These are phyloP conservation scores for Xylaria sp. DNA, from an alignment of 495 filamentous ascomycete species.

Conservation along the genomic window DNA sequence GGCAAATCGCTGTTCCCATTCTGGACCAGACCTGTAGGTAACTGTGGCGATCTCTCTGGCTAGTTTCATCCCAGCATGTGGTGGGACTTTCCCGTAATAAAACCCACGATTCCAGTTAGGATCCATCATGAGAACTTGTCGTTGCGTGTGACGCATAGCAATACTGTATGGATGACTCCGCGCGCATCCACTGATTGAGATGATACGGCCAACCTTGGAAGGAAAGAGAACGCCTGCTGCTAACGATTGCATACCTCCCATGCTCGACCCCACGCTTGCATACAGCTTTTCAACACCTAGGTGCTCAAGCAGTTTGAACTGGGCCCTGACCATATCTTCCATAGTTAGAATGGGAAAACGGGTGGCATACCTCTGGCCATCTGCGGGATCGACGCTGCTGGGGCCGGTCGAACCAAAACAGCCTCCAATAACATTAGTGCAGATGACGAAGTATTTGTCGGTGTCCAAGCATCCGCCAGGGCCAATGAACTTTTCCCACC, in stretches of 20 bases:
- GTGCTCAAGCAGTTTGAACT: conserved; percentile 86
- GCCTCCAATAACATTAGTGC: conserved; percentile 95
- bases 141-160: conserved; percentile 98
- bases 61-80: conserved; percentile 96
- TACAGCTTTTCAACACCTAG: conserved; percentile 82
- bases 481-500: conserved; percentile 99
- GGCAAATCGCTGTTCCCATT: conserved; percentile 97
- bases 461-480: conserved; percentile 88
- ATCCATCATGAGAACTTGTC: conserved; percentile 98
- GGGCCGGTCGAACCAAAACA: conserved; percentile 97
- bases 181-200: conserved; percentile 92
- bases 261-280: conserved; percentile 93
- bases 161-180: conserved; percentile 97
- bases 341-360: conserved; percentile 96
- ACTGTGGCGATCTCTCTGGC: conserved; percentile 97
- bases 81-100: conserved; percentile 89
- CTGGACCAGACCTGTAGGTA: conserved; percentile 94
- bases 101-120: conserved; percentile 97
- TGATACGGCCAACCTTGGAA: conserved; percentile 78
- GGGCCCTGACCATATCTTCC: conserved; percentile 96
- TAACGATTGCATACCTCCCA: conserved; percentile 98
- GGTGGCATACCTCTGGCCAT: conserved; percentile 88
- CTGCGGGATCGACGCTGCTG: conserved; percentile 83
- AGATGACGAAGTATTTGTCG: conserved; percentile 89
- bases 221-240: conserved; percentile 89